Evolutionary conservation across 441 rosid species (phyloP).

Genomic region (Croton laevigatus): DNA sequence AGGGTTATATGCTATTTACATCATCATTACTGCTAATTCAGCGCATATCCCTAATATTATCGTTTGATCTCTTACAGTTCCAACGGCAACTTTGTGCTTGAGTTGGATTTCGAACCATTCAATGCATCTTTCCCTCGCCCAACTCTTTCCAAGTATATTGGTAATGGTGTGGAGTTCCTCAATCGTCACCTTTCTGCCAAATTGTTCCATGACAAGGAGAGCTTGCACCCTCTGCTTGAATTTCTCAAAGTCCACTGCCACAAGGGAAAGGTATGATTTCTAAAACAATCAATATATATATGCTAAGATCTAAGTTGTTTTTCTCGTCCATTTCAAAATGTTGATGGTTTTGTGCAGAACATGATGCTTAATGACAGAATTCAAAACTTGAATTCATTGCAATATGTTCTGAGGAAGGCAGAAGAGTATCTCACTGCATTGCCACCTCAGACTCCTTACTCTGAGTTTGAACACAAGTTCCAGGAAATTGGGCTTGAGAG

Average conservation of each 20-base stretch:
- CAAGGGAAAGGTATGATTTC: slow-evolving; percentile 66
- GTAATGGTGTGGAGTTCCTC: slow-evolving; percentile 95
- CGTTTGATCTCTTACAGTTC: slow-evolving; percentile 36
- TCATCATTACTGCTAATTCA: neutral
- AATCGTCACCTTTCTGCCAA: slow-evolving; percentile 94
- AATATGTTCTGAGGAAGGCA: slow-evolving; percentile 75
- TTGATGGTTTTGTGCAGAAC: slow-evolving; percentile 43
- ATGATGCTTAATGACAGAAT: slow-evolving; percentile 85
- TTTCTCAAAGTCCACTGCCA: slow-evolving; percentile 80
- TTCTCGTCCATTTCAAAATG: neutral
- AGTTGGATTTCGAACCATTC: slow-evolving; percentile 92
- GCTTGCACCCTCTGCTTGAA: slow-evolving; percentile 77
- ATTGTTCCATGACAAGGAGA: slow-evolving; percentile 92
- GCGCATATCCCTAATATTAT: neutral
- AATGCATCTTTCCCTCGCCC: slow-evolving; percentile 82
- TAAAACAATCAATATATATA: no score
- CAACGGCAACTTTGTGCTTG: slow-evolving; percentile 81
- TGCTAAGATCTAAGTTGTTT: neutral
- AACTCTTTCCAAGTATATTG: slow-evolving; percentile 82
- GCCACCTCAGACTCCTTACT: slow-evolving; percentile 52
- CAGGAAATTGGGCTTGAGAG: slow-evolving; percentile 89
- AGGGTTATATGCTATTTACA: neutral
- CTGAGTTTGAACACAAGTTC: slow-evolving; percentile 59
- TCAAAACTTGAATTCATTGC: slow-evolving; percentile 63
- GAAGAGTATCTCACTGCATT: slow-evolving; percentile 72